Percentiles rank a stretch among this genome's conserved stretches.
phyloP scores from a whole-genome alignment of 2,329 filamentous ascomycete genomes.

The Raffaelea ambrosiae region DNA sequence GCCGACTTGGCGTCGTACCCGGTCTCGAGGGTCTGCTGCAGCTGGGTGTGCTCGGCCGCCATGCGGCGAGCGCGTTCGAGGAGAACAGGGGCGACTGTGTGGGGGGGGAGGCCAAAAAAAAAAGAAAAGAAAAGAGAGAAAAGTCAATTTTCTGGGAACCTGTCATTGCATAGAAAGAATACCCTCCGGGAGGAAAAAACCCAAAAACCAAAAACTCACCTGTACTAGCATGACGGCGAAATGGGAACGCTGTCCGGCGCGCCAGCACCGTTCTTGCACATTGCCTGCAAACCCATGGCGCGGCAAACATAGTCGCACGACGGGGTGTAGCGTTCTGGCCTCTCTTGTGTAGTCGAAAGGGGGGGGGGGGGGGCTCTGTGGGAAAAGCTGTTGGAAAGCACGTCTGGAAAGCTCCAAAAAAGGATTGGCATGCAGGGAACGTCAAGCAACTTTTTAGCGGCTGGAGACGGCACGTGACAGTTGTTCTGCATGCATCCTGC shows the following conservation, averaged over 20 bases:
- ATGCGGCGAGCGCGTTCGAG: slow-evolving; percentile 52
- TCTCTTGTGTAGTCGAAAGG: background rate
- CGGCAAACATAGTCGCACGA: slow-evolving; percentile 24
- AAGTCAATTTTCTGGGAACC: no score
- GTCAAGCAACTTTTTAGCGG: no score
- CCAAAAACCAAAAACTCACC: slow-evolving; percentile 20
- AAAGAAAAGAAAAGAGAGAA: background rate
- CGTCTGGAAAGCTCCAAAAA: no score
- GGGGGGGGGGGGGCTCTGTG: background rate
- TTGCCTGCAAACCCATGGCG: slow-evolving; percentile 45
- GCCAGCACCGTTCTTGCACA: slow-evolving; percentile 30
- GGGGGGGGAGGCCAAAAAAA: no score
- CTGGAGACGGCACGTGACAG: no score
- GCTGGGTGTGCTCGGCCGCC: slow-evolving; percentile 45
- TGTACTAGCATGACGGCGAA: slow-evolving; percentile 36
- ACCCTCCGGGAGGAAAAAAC: background rate
- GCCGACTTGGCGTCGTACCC: slow-evolving; percentile 50
- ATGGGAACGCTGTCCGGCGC: slow-evolving; percentile 19
- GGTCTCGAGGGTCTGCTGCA: slow-evolving; percentile 41
- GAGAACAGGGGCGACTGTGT: slow-evolving; percentile 42
- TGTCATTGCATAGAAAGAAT: background rate
- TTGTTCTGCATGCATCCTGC: no score
- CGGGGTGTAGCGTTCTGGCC: background rate
- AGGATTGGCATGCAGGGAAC: no score
- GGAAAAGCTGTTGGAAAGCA: no score